Base-by-base conservation (phyloP, 129 eudicot species). In the Centaurea solstitialis region DNA sequence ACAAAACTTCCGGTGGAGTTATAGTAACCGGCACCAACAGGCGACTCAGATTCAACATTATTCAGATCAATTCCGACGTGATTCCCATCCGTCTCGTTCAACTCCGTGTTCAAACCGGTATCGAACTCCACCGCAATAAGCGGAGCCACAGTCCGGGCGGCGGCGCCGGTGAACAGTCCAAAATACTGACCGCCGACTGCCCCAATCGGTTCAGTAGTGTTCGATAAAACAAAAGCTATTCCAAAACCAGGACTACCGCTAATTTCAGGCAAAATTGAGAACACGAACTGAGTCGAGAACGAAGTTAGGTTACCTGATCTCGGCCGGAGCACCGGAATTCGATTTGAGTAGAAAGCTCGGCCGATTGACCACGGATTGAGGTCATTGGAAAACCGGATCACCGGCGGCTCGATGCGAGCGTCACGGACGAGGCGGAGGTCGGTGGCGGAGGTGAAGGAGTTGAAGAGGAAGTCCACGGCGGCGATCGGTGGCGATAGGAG, bases 11-110 rank as follows among this genome's bases (percentile, higher is more conserved):
- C 81, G n/a, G 24, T 75, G 3, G 79, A 30, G 9, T 68, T 39
- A 21, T 77, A 93, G 11, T 93, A 93, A 3, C 97, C 95, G 2
- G 93, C 97, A 0, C 47, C 1, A 12, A 73, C 84, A 3, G 64
- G 81, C 0, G 18, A 33, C 12, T 0, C 81, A 3, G 97, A 93
- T 66, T 81, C 80, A 15, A 82, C 20, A 57, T 71, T 86, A 72
- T 93, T 93, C 0, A 90, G 85, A 33, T 93, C 97, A 26, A 90
- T 78, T 0, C 97, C 95, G 5, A 88, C 89, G 33, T 93, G 97
- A 61, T 88, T 88, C 2, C 82, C 88, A 24, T 88, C 89, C 7
- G 83, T 84, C 40, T 93, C 97, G 41, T 82, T 87, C 21, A 93
- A 90, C 50, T 88, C 93, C 0, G 9, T 61, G 83, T 90, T 90